phyloP scores from a whole-genome alignment of 73 alveolate genomes.

The Tetrahymena elliotti region DNA sequence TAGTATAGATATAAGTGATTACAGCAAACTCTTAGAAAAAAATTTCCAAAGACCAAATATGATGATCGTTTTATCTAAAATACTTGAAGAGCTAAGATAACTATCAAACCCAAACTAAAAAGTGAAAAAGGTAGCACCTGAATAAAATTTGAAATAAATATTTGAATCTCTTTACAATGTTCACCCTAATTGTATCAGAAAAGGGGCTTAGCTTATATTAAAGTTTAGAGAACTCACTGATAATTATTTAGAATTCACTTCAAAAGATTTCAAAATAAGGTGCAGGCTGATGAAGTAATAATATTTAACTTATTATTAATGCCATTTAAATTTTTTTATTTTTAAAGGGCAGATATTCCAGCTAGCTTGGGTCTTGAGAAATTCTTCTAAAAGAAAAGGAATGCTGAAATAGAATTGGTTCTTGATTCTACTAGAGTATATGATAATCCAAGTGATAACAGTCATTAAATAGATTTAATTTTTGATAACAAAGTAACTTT shows the following conservation, averaged over 20 bases:
- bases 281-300: background rate
- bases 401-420: background rate
- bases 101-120: background rate
- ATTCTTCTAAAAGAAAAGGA: background rate
- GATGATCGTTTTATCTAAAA: background rate
- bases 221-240: background rate
- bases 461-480: background rate
- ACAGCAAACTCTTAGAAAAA: background rate
- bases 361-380: background rate
- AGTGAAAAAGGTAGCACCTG: background rate
- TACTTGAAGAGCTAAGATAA: background rate
- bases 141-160: background rate
- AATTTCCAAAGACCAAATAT: background rate
- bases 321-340: background rate
- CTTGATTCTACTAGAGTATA: background rate
- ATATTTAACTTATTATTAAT: background rate
- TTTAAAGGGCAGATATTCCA: background rate
- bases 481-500: background rate
- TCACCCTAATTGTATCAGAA: background rate
- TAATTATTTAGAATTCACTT: background rate
- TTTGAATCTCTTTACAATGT: background rate
- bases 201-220: background rate
- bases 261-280: background rate
- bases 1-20: background rate
- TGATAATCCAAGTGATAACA: background rate